Evolutionary conservation across 768 basidiomycete genomes (phyloP).

Genomic region (Grammothele lineata): DNA sequence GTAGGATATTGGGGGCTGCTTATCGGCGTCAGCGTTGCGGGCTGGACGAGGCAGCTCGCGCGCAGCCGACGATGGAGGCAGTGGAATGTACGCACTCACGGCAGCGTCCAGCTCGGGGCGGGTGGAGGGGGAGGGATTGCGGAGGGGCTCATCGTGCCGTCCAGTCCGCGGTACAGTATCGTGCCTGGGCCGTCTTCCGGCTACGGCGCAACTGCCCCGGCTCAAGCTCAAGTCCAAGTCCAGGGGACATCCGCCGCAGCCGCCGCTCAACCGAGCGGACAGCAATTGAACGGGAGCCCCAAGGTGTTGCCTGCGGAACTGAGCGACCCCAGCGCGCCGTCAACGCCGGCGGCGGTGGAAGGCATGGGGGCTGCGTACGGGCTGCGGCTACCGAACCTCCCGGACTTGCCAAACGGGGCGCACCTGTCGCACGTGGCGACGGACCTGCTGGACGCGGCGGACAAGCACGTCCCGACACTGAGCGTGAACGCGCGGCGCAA

Average conservation of each 20-base stretch:
- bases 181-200: constrained; percentile 2
- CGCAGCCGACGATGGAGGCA: constrained; percentile 66
- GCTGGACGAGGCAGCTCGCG: constrained; percentile 90
- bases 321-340: constrained; percentile 26
- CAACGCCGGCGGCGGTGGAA: constrained; percentile 14
- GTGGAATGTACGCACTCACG: constrained; percentile 29
- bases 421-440: constrained; percentile 55
- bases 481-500: constrained; percentile 91
- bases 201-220: constrained; percentile 2
- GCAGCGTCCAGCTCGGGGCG: background rate
- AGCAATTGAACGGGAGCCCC: too few relatives aligned
- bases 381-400: constrained; percentile 37
- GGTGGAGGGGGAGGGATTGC: too few relatives aligned
- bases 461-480: constrained; percentile 86
- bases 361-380: constrained; percentile 28
- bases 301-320: background rate
- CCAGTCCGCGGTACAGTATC: constrained; percentile 12
- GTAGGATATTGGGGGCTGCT: constrained; percentile 83
- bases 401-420: constrained; percentile 40
- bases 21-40: constrained; percentile 82
- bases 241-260: too few relatives aligned
- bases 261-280: too few relatives aligned
- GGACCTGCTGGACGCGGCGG: constrained; percentile 75
- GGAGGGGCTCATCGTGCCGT: background rate
- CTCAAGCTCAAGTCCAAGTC: too few relatives aligned